Evolutionary conservation across 2,329 filamentous ascomycete species (phyloP), one percentile per base, ranked within the genome.

Genomic region (Neopestalotiopsis sp.): DNA sequence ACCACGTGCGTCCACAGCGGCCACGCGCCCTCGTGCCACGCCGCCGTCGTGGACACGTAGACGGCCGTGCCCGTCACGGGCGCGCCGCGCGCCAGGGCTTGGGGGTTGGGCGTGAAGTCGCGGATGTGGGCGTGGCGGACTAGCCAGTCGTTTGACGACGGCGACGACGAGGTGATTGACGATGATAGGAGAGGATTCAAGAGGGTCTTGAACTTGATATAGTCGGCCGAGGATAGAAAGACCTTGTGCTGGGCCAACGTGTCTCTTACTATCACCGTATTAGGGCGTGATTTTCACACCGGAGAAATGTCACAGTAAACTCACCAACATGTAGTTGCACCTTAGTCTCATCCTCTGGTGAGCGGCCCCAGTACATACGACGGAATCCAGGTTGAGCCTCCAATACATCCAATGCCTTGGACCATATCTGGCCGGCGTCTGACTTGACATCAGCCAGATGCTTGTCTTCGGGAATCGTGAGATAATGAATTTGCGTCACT

Each of bases 51-150:
- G 17, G 71, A 67, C 75, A 78, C 69, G 66, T 79, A 80, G 59
- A 79, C 75, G 4, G 78, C 77, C 7, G 76, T 78, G 1, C 77
- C 78, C 45, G 64, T 34, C n/a, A 66, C 45, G 0, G 64, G 64
- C 1, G 64, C 64, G 6, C 64, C 64, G 2, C 13, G 5, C 28
- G 17, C 64, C 20, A 66, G 49, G 4, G 64, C 45, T 9, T 59
- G 32, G 14, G 45, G 34, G 12, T 24, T 6, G 20, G 45, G 45
- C 3, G 64, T 66, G 14, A 34, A 57, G 45, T 66, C 64, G 4
- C 52, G 45, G 9, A 66, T 45, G 17, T 57, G 64, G 4, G 64
- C 64, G 49, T 66, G 64, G 13, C 64, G 64, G 24, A 59, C 52
- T 1, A 66, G 64, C 7, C n/a, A 34, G 6, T 38, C 34, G 24